Evolutionary conservation across 169 alveolate genomes (phyloP), one percentile per base, ranked within the genome.

Genomic region (Plasmodium cynomolgi): DNA sequence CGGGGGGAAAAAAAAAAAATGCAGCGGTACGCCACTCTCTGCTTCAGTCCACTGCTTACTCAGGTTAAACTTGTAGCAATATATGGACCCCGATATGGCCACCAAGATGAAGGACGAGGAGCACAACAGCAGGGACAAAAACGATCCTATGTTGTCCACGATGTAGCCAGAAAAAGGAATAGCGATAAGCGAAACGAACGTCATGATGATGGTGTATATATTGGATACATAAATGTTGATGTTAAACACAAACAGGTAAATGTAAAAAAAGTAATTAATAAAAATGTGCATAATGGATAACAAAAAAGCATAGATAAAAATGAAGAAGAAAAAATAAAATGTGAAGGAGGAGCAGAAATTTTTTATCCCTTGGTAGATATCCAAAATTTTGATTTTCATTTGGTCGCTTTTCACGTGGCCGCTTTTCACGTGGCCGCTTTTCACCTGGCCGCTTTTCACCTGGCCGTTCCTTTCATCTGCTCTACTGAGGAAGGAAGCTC

Each of bases 81-180:
- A 90, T 68, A 90, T 90, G 50, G 94, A 62, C 17, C 94, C 94
- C 23, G 94, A 90, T 44, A 90, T 81, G 6, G 94, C 91, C 29
- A 90, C 82, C 72, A 90, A 62, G 54, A 90, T 90, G 33, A 90
- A 81, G 31, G 83, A 41, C 15, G 94, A 90, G 2, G 94, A 90
- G 82, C 91, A 90, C 50, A 90, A 50, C 20, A 90, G 94, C 29
- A 90, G 94, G 23, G 83, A 90, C 15, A 90, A 33, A 26, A 90
- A 90, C 13, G 94, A 58, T n/a, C 94, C 94, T 31, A 90, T 81
- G 56, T 62, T 90, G 33, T 90, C 94, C 7, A 90, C 82, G 31
- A 90, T 90, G 44, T 90, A 90, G 31, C 94, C 94, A 39, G 94
- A 90, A 44, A 90, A 90, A 11, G 94, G 94, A 29, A 90, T 90